Percentiles rank a stretch among this genome's conserved stretches.
Conservation (phyloP, 148 eudicot species). For the Rhododendron vialii region DNA sequence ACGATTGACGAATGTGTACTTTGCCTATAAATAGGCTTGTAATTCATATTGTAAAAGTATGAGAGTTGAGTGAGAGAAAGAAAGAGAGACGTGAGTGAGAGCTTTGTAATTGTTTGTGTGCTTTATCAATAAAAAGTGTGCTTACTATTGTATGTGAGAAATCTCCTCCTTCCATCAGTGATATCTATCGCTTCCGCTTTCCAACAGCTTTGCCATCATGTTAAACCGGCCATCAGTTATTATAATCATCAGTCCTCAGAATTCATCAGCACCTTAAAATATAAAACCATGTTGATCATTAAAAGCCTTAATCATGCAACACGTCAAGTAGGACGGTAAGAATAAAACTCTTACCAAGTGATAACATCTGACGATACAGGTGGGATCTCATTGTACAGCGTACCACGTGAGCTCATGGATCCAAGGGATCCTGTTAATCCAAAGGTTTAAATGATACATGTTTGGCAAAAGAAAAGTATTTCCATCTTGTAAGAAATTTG, state of each 20-base stretch:
- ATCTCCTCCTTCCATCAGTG: too few species aligned
- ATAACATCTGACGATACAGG: constrained; percentile 33
- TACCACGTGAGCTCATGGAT: constrained; percentile 76
- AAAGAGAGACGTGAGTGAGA: too few species aligned
- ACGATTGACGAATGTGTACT: too few species aligned
- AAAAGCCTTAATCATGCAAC: not conserved
- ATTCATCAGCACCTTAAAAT: not conserved
- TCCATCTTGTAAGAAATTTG: not conserved
- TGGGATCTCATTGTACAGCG: constrained; percentile 60
- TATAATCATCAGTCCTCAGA: not conserved
- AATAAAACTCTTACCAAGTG: constrained; percentile 61
- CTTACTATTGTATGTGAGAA: too few species aligned
- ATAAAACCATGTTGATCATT: not conserved
- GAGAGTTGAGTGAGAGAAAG: too few species aligned
- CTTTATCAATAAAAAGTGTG: too few species aligned
- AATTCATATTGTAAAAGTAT: too few species aligned
- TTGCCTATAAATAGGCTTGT: too few species aligned
- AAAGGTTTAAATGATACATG: not conserved
- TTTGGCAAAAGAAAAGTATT: constrained; percentile 5
- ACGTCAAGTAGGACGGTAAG: not conserved
- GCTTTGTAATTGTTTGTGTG: too few species aligned
- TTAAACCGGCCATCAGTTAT: not conserved
- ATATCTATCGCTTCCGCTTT: too few species aligned
- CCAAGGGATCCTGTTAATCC: constrained; percentile 71
- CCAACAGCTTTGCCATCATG: not conserved